Base-by-base conservation (phyloP, 2,329 filamentous ascomycete genomes). In the Exophiala bonariae region DNA sequence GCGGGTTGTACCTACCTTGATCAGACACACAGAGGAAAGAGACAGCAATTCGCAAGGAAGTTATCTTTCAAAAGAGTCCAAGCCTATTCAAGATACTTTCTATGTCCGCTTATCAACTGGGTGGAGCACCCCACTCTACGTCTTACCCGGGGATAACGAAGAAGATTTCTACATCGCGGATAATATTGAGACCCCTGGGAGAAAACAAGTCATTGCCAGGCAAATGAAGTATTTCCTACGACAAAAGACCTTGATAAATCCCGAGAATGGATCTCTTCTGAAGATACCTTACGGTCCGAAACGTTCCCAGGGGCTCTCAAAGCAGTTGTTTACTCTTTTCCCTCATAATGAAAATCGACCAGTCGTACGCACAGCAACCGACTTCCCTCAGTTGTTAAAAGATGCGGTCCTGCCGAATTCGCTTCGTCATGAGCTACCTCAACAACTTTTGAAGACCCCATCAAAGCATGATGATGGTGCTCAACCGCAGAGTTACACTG, bases 31-130 rank as follows among this genome's bases (percentile, higher is more conserved):
- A 54, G 55, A 16, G 13, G 45, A 47, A 17, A 14, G 35, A 10
- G 22, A 11, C 17, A 19, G 32, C 4, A 26, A 31, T 19, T 11
- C 43, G n/a, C n/a, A n/a, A n/a, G n/a, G n/a, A n/a, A n/a, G n/a
- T 5, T 75, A 74, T 53, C 63, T 74, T 22, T 68, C 70, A 1
- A 63, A 61, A 14, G 45, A 60, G n/a, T 64, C 63, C 22, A 46
- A 72, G n/a, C 54, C 61, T 18, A 58, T 68, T 4, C 63, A 71
- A 38, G 61, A 68, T 38, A 46, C 76, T 4, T 76, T 76, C 56
- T 76, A 75, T 47, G 50, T 66, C 46, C 56, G 63, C 39, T 44
- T 66, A 5, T 28, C 56, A 7, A 38, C 50, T 20, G 54, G 55
- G 18, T 61, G 65, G 22, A 56, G 52, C n/a, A 48, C 62, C n/a